Evolutionary conservation across 768 basidiomycete genomes (phyloP), one percentile per base, ranked within the genome.

Genomic region (Phaffia tasmanica): DNA sequence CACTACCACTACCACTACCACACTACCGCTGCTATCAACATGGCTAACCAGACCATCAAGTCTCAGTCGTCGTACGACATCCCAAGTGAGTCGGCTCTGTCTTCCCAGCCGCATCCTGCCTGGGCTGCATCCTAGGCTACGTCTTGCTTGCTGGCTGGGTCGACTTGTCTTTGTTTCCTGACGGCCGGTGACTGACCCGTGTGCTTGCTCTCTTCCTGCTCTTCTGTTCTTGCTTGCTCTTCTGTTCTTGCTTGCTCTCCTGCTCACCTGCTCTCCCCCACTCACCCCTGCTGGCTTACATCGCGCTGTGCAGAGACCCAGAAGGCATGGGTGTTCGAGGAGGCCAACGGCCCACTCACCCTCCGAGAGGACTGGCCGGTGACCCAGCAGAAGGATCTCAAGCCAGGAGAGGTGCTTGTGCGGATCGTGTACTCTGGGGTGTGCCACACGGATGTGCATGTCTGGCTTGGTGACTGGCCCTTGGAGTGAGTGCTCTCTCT

Each of bases 391-490:
- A 53, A 71, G 46, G 72, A 74, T 19, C 71, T 76, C 62, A 69
- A 73, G 63, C 71, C 72, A 16, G 73, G 72, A 27, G 67, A 74
- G 57, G 73, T 67, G 54, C 83, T 89, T 42, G 63, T 63, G 53
- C 53, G 63, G 76, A 79, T 90, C 73, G 80, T 81, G 46, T 85
- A 83, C 77, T 84, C 86, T 7, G 88, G 88, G 64, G 87, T 89
- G n/a, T 90, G 89, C 77, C 88, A 89, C 73, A 87, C 86, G 25
- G 46, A 49, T 30, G 27, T 88, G 18, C 89, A 90, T 71, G 85
- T 85, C 32, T 82, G 82, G 48, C 76, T 81, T 48, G 83, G 82
- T 54, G 90, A 92, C 73, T 92, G 91, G 91, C 90, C 90, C 0
- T 65, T 87, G 14, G 75, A 80, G 21, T 79, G 83, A 42, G 81